Conservation (phyloP, 345 rosid genomes). For the Salix arbutifolia region DNA sequence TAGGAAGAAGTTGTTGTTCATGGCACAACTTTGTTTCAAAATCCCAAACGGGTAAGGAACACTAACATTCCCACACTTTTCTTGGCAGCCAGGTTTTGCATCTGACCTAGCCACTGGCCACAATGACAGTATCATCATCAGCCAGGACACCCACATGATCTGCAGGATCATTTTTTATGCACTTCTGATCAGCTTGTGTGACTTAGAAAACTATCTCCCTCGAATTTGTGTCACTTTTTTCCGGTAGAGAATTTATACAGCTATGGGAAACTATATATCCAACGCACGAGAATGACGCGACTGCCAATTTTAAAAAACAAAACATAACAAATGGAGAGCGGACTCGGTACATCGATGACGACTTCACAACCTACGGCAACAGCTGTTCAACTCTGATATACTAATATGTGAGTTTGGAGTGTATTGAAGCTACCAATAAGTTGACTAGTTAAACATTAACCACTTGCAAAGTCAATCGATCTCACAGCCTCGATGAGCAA, state of each 20-base stretch:
- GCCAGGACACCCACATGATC: background rate
- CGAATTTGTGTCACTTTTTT: background rate
- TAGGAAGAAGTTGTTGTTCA: background rate
- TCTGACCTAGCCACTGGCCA: background rate
- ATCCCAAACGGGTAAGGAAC: constrained; percentile 32
- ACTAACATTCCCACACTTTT: constrained; percentile 18
- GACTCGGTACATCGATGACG: too few relatives aligned
- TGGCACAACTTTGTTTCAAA: constrained; percentile 2
- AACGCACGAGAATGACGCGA: too few relatives aligned
- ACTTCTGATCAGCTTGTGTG: background rate
- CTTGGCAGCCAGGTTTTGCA: background rate
- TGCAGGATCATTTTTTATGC: background rate
- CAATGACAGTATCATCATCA: background rate
- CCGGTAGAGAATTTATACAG: background rate
- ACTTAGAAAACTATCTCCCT: background rate
- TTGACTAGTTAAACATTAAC: too few relatives aligned
- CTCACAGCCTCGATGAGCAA: too few relatives aligned
- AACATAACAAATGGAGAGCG: too few relatives aligned
- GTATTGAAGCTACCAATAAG: too few relatives aligned
- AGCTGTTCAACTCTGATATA: too few relatives aligned
- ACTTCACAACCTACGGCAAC: too few relatives aligned
- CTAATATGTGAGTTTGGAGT: too few relatives aligned
- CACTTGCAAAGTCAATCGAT: too few relatives aligned
- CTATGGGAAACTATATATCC: too few relatives aligned
- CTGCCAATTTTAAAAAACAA: too few relatives aligned